These are phyloP conservation scores for Zasmidium cellare DNA, from an alignment of 2,329 filamentous ascomycete genomes.

Conservation along the genomic window DNA sequence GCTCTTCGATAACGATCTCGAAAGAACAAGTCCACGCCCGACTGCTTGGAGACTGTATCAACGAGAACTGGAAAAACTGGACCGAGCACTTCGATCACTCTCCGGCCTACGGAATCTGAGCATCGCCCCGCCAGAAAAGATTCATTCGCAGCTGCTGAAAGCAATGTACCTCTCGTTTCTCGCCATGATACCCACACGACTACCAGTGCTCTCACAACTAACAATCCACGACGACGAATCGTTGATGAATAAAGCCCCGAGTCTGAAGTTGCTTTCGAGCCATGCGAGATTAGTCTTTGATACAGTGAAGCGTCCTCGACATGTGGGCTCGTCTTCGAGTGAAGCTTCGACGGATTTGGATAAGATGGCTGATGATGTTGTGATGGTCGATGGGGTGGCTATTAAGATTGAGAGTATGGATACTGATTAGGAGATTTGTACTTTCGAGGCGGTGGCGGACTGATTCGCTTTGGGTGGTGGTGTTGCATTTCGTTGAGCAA, in stretches of 20 bases:
- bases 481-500: no score
- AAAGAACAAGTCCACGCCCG: neutral
- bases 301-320: neutral
- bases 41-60: constrained; percentile 30
- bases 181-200: constrained; percentile 18
- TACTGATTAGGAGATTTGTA: no score
- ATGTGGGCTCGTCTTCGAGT: no score
- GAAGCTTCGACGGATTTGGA: neutral
- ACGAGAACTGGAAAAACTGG: constrained; percentile 25
- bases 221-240: constrained; percentile 18
- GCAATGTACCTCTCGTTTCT: constrained; percentile 30
- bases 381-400: neutral
- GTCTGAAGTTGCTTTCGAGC: constrained; percentile 9
- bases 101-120: constrained; percentile 23
- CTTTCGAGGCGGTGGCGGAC: no score
- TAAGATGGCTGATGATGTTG: neutral
- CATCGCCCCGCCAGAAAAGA: constrained; percentile 21
- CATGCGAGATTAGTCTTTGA: constrained; percentile 15
- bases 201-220: constrained; percentile 18
- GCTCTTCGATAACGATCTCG: constrained; percentile 16
- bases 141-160: constrained; percentile 24
- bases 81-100: constrained; percentile 20
- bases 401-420: constrained; percentile 2
- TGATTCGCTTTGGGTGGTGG: no score
- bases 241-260: constrained; percentile 18